Evolutionary conservation across 345 rosid species (phyloP), one percentile per base, ranked within the genome.

Genomic region (Gynandropsis gynandra): DNA sequence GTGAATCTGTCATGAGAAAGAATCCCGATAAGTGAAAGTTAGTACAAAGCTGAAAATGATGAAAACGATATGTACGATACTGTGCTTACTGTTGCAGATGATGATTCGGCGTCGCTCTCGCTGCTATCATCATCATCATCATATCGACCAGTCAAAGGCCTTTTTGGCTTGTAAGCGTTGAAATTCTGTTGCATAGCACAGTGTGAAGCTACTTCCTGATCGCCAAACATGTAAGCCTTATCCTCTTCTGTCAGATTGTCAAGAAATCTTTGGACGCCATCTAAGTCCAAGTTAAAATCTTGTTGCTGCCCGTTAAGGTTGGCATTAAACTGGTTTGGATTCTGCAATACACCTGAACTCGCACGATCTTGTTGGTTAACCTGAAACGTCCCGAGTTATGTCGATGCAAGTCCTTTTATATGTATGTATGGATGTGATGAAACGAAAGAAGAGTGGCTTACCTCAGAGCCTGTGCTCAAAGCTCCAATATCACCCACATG

Each of bases 51-150:
- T 24, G 4, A 24, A 24, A 24, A 5, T n/a, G n/a, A n/a, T n/a
- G 5, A 24, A 24, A 24, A 24, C 29, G 29, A 24, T 24, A 24
- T 24, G 29, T 5, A n/a, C n/a, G n/a, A 24, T 24, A 24, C 2
- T 2, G 29, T 29, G 19, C 59, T 27, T 64, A 72, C 72, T 65
- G 43, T 41, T 14, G 24, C n/a, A 46, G 56, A 15, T 40, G 1
- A 1, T 8, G 2, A 9, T 49, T 61, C 50, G 20, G 42, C 29
- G 33, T 32, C 56, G 1, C 9, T 13, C n/a, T 55, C 58, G 29
- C 64, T 52, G 58, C 60, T 49, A 43, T 33, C 19, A 15, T 33
- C 56, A 32, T 1, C 10, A 36, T 36, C 56, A 32, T 1, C 10
- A 36, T 36, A 47, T 34, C 27, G 35, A 37, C 56, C 47, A 29